Conservation (phyloP, 371 early-diverging fungal species). For the Mortierella sp. region DNA sequence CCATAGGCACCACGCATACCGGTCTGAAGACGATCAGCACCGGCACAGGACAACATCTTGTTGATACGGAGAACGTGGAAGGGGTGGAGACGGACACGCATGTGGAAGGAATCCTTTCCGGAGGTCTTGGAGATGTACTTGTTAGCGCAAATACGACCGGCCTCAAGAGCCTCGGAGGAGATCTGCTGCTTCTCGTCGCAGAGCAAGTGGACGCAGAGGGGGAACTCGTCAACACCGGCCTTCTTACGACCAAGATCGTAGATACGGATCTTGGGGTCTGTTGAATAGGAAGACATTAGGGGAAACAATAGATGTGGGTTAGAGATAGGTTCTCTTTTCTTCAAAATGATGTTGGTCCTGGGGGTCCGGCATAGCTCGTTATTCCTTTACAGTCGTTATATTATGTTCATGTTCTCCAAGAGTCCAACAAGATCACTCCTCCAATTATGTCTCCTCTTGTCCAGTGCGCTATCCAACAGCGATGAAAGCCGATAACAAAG, state of each 20-base stretch:
- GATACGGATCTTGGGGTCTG: conserved; percentile 99
- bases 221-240: conserved; percentile 99
- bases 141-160: conserved; percentile 99
- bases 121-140: conserved; percentile 99
- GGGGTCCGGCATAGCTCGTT: no score
- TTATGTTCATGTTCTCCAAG: no score
- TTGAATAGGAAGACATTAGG: conserved; percentile 64
- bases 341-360: no score
- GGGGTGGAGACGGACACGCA: conserved; percentile 99
- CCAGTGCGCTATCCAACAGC: neutral
- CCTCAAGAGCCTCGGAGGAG: conserved; percentile 99
- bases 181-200: conserved; percentile 99
- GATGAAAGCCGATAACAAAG: no score
- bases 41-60: conserved; percentile 99
- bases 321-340: no score
- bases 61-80: conserved; percentile 99
- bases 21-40: conserved; percentile 99
- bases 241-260: conserved; percentile 99
- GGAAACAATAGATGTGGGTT: no score
- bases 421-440: neutral
- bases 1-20: conserved; percentile 99
- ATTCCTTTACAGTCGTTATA: no score
- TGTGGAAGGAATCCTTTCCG: conserved; percentile 99
- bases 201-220: conserved; percentile 96
- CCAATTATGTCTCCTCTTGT: neutral